Base-by-base conservation (phyloP, 176 grass and related monocot species). In the bread wheat (Triticum aestivum) region DNA sequence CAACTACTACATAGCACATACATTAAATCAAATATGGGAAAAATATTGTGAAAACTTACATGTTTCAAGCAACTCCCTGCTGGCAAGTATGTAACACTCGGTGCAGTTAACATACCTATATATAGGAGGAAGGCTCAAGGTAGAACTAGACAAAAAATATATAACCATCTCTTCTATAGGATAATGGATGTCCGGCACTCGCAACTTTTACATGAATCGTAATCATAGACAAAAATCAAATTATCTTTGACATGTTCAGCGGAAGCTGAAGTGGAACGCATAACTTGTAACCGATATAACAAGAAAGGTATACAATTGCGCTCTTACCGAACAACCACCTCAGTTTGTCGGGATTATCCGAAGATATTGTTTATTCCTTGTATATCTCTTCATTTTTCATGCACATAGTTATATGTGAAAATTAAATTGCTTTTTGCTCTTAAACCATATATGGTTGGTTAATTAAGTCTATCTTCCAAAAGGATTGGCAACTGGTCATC, bases 21-120 rank as follows among this genome's bases (percentile, higher is more conserved):
- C 12, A 47, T 27, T 29, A 8, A 15, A 47, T 47, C n/a, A 47
- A 74, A 47, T 51, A 27, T 49, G 24, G 5, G 4, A 30, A 51
- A 49, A 2, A 17, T 5, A 30, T 81, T 4, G 51, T 49, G 10
- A 62, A 0, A 39, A 9, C 81, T 30, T 61, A 83, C 81, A 72
- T 32, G 33, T 41, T 13, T 7, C 6, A 83, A 44, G 82, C n/a
- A 51, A 5, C 23, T 76, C 18, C 71, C 8, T 76, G 17, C 1
- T 44, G 4, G 7, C 8, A 26, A 49, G 27, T 65, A 34, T 76
- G 13, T 64, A 35, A 4, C 44, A 1, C 6, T 18, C 0, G 2
- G 23, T 17, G 24, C 4, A 10, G 73, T 49, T 47, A 84, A 38
- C 37, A 84, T 51, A 26, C 23, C 62, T 76, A 84, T 82, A 71